Percentiles rank a stretch among this genome's conserved stretches.
phyloP scores from a whole-genome alignment of 1,284 basidiomycete species.

The Trametes sp. region DNA sequence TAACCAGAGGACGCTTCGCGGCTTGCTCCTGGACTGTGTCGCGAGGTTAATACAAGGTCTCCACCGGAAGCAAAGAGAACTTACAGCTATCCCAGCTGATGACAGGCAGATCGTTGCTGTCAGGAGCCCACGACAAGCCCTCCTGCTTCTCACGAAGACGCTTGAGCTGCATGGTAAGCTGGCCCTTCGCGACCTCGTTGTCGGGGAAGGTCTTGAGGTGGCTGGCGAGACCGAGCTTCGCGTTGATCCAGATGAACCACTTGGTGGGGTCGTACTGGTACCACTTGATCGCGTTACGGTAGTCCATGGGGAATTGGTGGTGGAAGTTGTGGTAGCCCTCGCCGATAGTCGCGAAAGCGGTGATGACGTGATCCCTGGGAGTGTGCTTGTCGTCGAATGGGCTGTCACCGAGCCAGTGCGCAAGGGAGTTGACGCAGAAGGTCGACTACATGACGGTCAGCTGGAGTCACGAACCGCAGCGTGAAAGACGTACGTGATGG shows the following conservation, averaged over 20 bases:
- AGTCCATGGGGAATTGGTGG: conserved; percentile 95
- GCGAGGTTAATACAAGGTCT: conserved; percentile 14
- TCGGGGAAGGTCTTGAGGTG: conserved; percentile 94
- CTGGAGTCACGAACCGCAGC: neutral
- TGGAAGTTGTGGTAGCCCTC: conserved; percentile 99
- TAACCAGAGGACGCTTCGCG: conserved; percentile 78
- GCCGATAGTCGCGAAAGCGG: conserved; percentile 88
- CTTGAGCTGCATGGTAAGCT: conserved; percentile 93
- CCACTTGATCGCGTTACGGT: conserved; percentile 93
- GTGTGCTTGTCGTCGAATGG: conserved; percentile 97
- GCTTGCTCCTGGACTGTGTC: conserved; percentile 76
- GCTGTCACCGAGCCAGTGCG: conserved; percentile 92
- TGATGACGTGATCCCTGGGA: conserved; percentile 88
- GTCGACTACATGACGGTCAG: conserved; percentile 66
- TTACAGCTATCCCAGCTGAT: conserved; percentile 87
- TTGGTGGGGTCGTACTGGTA: conserved; percentile 92
- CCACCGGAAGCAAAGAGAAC: conserved; percentile 38
- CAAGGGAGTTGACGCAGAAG: conserved; percentile 95
- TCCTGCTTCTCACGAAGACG: conserved; percentile 77
- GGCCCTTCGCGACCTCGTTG: conserved; percentile 92
- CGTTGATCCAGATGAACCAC: conserved; percentile 85
- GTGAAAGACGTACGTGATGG: conserved; percentile 74
- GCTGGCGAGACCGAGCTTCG: conserved; percentile 77
- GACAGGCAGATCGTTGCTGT: conserved; percentile 78
- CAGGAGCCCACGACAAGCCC: conserved; percentile 80